Evolutionary conservation across 164 flowering plant genomes (phyloP).

Genomic region (Nymphaea colorata): DNA sequence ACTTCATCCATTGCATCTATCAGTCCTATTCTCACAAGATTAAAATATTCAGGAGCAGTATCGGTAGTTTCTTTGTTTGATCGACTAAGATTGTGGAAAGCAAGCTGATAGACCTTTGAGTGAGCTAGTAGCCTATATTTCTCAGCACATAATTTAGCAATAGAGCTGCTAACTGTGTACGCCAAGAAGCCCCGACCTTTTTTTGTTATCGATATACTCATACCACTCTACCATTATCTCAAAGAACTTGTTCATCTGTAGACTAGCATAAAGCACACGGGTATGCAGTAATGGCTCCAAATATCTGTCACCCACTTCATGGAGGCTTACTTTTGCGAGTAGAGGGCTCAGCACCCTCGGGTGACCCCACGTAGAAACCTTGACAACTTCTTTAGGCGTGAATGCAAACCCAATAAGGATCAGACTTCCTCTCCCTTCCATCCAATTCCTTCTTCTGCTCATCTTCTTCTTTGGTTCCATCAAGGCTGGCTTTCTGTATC

Average conservation of each 20-base stretch:
- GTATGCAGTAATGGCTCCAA: constrained; percentile 95
- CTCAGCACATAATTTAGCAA: constrained; percentile 90
- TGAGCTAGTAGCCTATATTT: constrained; percentile 86
- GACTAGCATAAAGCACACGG: constrained; percentile 89
- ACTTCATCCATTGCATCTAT: constrained; percentile 82
- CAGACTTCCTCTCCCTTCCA: constrained; percentile 84
- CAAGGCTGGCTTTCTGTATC: constrained; percentile 16
- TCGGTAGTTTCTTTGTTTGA: constrained; percentile 62
- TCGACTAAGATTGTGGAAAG: constrained; percentile 71
- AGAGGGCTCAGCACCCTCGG: constrained; percentile 91
- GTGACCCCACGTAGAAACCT: constrained; percentile 67
- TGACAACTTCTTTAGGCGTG: constrained; percentile 80
- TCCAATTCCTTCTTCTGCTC: constrained; percentile 31
- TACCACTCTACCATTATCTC: constrained; percentile 99
- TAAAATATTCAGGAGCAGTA: constrained; percentile 78
- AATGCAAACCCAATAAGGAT: constrained; percentile 86
- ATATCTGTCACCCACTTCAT: constrained; percentile 86
- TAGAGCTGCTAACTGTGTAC: constrained; percentile 46
- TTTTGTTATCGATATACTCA: constrained; percentile 84
- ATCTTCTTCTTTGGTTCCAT: constrained; percentile 6
- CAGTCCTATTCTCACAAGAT: constrained; percentile 87
- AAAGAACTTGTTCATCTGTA: constrained; percentile 96
- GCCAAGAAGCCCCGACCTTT: constrained; percentile 95
- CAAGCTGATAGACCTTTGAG: constrained; percentile 82
- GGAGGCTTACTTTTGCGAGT: constrained; percentile 68